These are phyloP conservation scores for Glycine tomentella DNA, from an alignment of 306 rosid genomes.

Conservation along the genomic window DNA sequence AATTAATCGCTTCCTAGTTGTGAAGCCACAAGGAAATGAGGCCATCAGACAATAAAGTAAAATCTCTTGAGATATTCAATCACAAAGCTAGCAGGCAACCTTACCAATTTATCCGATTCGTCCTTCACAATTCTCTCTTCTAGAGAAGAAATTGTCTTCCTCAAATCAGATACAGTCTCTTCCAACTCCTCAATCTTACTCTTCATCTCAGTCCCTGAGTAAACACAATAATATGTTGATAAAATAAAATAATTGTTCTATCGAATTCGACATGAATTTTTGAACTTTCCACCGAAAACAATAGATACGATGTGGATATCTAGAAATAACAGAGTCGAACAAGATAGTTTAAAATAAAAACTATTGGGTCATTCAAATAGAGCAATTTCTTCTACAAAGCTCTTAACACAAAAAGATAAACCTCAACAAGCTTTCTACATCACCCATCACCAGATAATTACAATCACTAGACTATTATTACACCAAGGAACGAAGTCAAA, in stretches of 20 bases:
- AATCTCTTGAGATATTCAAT: conserved; percentile 33
- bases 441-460: neutral
- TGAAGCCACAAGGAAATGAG: conserved; percentile 32
- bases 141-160: conserved; percentile 55
- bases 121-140: conserved; percentile 70
- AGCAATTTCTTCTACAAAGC: neutral
- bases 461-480: neutral
- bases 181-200: conserved; percentile 61
- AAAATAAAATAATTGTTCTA: neutral
- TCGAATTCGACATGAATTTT: neutral
- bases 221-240: conserved; percentile 46
- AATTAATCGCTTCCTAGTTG: conserved; percentile 72
- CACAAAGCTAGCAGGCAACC: conserved; percentile 30
- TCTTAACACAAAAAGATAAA: too few species aligned
- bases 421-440: neutral
- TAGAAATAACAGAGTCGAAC: neutral
- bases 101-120: conserved; percentile 81
- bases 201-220: conserved; percentile 76
- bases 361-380: neutral
- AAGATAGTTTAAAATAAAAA: neutral
- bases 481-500: too few species aligned
- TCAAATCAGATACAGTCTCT: conserved; percentile 55
- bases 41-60: conserved; percentile 10
- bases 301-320: neutral
- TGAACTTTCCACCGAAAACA: conserved; percentile 16